phyloP scores from a whole-genome alignment of 1,284 basidiomycete genomes.

The Phylloboletellus chloephorus region DNA sequence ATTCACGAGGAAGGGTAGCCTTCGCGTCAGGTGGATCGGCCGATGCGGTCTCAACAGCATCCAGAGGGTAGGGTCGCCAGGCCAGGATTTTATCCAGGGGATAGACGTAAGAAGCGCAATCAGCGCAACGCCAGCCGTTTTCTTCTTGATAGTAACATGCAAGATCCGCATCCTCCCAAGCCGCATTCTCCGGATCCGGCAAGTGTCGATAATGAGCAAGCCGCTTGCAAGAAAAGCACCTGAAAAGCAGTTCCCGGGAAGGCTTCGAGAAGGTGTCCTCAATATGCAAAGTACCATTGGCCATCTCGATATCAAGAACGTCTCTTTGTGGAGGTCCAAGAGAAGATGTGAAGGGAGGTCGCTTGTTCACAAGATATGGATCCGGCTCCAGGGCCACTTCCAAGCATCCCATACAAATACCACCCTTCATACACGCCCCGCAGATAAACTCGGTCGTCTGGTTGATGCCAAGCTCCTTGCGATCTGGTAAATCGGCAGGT shows the following conservation, averaged over 20 bases:
- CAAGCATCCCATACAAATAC: constrained; percentile 74
- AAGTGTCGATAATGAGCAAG: constrained; percentile 77
- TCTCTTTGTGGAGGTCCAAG: constrained; percentile 13
- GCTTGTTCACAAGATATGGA: constrained; percentile 20
- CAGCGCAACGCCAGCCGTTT: constrained; percentile 70
- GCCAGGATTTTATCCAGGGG: constrained; percentile 84
- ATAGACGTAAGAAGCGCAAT: constrained; percentile 73
- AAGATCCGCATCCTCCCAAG: constrained; percentile 41
- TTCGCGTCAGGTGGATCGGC: constrained; percentile 51
- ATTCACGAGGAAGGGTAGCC: constrained; percentile 69
- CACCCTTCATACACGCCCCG: constrained; percentile 67
- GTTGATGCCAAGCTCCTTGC: constrained; percentile 41
- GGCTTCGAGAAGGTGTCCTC: constrained; percentile 16
- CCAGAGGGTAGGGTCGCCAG: constrained; percentile 76
- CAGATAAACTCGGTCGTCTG: constrained; percentile 78
- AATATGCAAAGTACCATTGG: constrained; percentile 22
- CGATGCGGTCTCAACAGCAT: constrained; percentile 48
- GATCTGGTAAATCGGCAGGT: constrained; percentile 23
- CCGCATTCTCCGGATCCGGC: constrained; percentile 39
- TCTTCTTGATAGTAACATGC: constrained; percentile 60
- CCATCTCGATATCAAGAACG: constrained; percentile 31
- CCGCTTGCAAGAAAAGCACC: constrained; percentile 77
- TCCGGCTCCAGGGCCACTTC: constrained; percentile 50
- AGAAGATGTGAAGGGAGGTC: constrained; percentile 11
- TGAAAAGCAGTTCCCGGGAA: constrained; percentile 56